Base-by-base conservation (phyloP, 2,329 filamentous ascomycete genomes). In the Fusarium incarnatum region DNA sequence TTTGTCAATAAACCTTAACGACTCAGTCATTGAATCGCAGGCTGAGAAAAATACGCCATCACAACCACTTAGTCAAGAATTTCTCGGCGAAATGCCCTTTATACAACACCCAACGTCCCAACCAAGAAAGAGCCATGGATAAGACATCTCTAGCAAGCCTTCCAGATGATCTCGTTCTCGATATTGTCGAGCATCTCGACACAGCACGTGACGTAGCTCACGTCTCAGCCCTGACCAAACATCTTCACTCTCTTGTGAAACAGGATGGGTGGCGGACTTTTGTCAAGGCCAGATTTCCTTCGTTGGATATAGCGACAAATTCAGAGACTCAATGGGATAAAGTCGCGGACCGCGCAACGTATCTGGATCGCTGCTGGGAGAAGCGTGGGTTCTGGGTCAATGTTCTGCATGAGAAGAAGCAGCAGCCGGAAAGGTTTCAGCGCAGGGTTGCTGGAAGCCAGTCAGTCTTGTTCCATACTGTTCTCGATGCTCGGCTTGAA, bases 301-400 rank as follows among this genome's bases (percentile, higher is more conserved):
- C 81, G 6, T 74, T 84, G 8, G 63, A 68, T 2, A 68, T 83
- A 2, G 79, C 82, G 0, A 76, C 60, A 47, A 74, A 20, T 18
- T 57, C 46, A 3, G 64, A 47, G n/a, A 64, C 65, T 5, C 69
- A 60, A 18, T 86, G 84, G 79, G 66, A 70, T 13, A 69, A 75
- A 15, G 75, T 84, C 27, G 85, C 85, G 9, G 78, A 83, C 27
- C 81, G 79, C 1, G 73, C 87, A 45, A 87, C 86, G 1, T 84
- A 83, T 67, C 82, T 87, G 56, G 82, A 84, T 28, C 81, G 85
- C 8, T 85, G 83, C 70, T 88, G 86, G 86, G 86, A 87, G 50
- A 81, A 80, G 54, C 81, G 84, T 22, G 78, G 79, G 18, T 81
- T 87, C 59, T 78, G 79, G 50, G 74, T 80, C 16, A 76, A 68